Percentiles rank a stretch among this genome's conserved stretches.
Evolutionary conservation across 2,329 filamentous ascomycete genomes (phyloP).

Genomic region (Alternaria panax): DNA sequence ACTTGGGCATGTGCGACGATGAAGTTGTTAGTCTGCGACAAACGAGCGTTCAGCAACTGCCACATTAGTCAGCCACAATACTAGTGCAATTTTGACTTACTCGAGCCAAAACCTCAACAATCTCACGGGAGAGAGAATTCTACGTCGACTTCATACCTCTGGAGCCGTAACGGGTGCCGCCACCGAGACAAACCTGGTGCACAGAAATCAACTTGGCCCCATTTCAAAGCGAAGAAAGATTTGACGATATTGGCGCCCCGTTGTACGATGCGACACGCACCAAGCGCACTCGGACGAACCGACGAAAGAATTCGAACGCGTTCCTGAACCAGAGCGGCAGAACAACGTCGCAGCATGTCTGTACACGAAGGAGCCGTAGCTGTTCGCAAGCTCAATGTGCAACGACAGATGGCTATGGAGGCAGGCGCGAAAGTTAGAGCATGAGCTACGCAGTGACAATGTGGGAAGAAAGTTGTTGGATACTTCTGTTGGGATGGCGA

Average conservation of each 20-base stretch:
- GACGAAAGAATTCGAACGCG: neutral
- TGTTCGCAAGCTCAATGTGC: neutral
- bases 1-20: neutral
- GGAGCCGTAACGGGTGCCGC: neutral
- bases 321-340: neutral
- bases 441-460: neutral
- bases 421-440: neutral
- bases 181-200: neutral
- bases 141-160: neutral
- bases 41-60: neutral
- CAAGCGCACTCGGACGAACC: neutral
- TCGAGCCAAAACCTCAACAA: neutral
- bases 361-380: neutral
- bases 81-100: neutral
- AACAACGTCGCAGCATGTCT: neutral
- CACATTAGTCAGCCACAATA: conserved; percentile 1
- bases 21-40: neutral
- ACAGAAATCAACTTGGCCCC: neutral
- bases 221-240: neutral
- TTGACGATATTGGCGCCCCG: neutral
- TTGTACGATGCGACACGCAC: neutral
- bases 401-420: neutral
- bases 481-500: neutral
- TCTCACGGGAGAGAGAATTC: neutral
- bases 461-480: neutral